These are phyloP conservation scores for Rubroshorea leprosula DNA, from an alignment of 345 rosid species.

Conservation along the genomic window DNA sequence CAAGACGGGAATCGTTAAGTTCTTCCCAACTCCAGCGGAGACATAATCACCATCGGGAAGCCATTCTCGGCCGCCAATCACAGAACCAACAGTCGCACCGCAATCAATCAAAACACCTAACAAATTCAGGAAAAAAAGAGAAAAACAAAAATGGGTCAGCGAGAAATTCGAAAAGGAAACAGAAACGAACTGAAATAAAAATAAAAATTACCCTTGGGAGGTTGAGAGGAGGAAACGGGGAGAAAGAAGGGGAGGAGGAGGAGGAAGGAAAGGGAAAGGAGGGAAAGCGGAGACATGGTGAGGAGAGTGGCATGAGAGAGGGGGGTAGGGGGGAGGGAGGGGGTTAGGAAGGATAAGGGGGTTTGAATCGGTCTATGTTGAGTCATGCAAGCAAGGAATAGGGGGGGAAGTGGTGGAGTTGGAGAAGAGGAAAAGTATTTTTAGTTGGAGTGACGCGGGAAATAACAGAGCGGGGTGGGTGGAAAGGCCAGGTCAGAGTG, in stretches of 20 bases:
- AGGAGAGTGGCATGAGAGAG: constrained; percentile 14
- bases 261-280: constrained; percentile 15
- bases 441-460: constrained; percentile 43
- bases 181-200: neutral
- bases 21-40: constrained; percentile 43
- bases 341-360: neutral
- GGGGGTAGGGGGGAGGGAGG: constrained; percentile 5
- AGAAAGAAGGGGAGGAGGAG: constrained; percentile 27
- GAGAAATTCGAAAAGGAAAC: neutral
- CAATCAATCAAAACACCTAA: constrained; percentile 68
- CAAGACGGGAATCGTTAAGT: constrained; percentile 25
- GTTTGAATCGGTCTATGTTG: constrained; percentile 41
- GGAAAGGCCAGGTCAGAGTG: constrained; percentile 31
- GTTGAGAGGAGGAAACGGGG: constrained; percentile 38
- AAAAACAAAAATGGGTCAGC: neutral
- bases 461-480: neutral
- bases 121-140: neutral
- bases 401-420: constrained; percentile 21
- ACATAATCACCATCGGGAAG: constrained; percentile 44
- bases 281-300: constrained; percentile 25
- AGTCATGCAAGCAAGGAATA: constrained; percentile 46
- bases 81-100: constrained; percentile 41
- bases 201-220: constrained; percentile 27
- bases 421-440: constrained; percentile 28
- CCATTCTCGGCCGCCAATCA: constrained; percentile 50